Conservation (phyloP, 192 early-diverging fungal genomes). For the Ambispora gerdemannii region DNA sequence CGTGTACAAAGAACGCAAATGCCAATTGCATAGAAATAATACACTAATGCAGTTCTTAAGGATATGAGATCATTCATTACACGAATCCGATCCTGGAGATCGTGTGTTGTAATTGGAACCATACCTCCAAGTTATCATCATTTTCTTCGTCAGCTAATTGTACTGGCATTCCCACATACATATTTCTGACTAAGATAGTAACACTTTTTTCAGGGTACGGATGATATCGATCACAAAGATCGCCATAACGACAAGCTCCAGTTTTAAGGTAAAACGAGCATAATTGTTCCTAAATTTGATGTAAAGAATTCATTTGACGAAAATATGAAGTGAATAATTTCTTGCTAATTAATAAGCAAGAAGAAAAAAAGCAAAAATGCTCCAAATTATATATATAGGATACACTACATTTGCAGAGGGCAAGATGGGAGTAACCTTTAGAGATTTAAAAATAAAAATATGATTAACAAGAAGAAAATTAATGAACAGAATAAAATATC, state of each 20-base stretch:
- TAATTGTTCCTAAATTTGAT: conserved; percentile 22
- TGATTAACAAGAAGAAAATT: too few relatives aligned
- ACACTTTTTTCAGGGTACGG: conserved; percentile 29
- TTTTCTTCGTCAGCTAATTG: conserved; percentile 30
- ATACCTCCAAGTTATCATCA: conserved; percentile 36
- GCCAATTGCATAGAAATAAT: conserved; percentile 9
- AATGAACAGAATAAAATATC: too few relatives aligned
- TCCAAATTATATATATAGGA: conserved; percentile 16
- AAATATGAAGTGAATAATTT: neutral
- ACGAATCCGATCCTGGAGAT: neutral
- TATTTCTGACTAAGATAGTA: conserved; percentile 39
- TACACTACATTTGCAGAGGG: conserved; percentile 29
- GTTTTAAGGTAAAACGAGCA: conserved; percentile 45
- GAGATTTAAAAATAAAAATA: too few relatives aligned
- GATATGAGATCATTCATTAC: neutral
- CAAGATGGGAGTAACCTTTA: too few relatives aligned
- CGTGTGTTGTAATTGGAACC: neutral
- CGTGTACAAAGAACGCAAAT: too few relatives aligned
- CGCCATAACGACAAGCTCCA: conserved; percentile 42
- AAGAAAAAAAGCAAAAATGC: neutral
- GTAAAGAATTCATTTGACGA: neutral
- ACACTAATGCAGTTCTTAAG: neutral
- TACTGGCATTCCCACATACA: conserved; percentile 40
- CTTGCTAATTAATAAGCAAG: neutral
- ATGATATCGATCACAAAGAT: conserved; percentile 34